A percentile compares a stretch with the other conserved stretches of the same genome.
These are phyloP conservation scores for Komagataella pastoris DNA, from an alignment of 805 yeast species.

Conservation along the genomic window DNA sequence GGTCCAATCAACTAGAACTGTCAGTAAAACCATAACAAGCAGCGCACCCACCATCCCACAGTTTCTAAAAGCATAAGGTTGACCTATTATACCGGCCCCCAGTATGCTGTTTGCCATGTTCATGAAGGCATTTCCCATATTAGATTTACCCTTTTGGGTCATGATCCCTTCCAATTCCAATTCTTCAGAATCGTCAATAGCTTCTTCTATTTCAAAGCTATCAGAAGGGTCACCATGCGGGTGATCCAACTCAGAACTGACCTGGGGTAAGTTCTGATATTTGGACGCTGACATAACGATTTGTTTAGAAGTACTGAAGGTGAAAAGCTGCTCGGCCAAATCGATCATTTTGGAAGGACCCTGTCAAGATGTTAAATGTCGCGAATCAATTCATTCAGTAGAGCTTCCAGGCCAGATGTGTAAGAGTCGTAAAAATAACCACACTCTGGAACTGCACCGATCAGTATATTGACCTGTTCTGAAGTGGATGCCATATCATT, in stretches of 20 bases:
- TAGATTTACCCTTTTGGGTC: slow-evolving; percentile 25
- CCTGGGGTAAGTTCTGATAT: background rate
- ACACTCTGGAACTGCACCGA: background rate
- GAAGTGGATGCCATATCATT: background rate
- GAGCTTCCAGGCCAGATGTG: background rate
- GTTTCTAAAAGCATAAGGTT: slow-evolving; percentile 76
- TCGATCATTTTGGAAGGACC: background rate
- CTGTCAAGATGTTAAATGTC: background rate
- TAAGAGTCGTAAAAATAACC: background rate
- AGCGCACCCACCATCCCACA: slow-evolving; percentile 71
- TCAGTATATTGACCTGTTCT: background rate
- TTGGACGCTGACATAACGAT: background rate
- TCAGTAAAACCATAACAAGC: slow-evolving; percentile 41
- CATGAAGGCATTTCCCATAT: slow-evolving; percentile 82
- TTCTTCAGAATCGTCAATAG: background rate
- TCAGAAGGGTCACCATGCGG: background rate
- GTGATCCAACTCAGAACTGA: background rate
- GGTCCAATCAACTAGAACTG: slow-evolving; percentile 83
- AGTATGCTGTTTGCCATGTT: slow-evolving; percentile 92
- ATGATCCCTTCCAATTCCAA: background rate
- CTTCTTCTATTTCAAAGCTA: background rate
- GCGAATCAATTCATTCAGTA: background rate
- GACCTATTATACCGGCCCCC: slow-evolving; percentile 94
- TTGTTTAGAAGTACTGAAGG: background rate
- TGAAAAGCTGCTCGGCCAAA: background rate